Base-by-base conservation (phyloP, 1,139 yeast species). In the Candida neerlandica region DNA sequence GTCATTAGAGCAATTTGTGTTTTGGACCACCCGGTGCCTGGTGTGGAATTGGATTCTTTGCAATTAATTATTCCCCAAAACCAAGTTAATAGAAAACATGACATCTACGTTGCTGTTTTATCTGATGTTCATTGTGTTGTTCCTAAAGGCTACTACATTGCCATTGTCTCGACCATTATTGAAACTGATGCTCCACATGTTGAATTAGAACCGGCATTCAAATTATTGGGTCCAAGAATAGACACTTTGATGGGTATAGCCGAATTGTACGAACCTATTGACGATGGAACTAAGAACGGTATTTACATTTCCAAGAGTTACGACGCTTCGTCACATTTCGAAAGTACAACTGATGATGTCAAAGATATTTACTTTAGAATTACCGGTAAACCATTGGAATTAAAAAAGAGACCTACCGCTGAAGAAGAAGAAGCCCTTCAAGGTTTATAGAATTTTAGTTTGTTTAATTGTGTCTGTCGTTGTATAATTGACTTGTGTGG, bases 231-330 rank as follows among this genome's bases (percentile, higher is more conserved):
- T 11, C 74, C 83, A 38, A 71, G 82, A 54, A 70, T 86, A 42
- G 97, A 92, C 65, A 88, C 92, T n/a, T 84, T 94, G 63, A 91
- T 92, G 96, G 97, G 98, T 12, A 85, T 94, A 62, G 90, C 96
- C 18, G 97, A 94, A 58, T 66, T 94, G 49, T 91, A 87, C 60
- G 97, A 89, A 69, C 99, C 99, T 18, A 66, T 75, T 30, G 85
- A 81, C 44, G 96, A 90, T 63, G 99, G 99, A 12, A 75, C 86
- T 30, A 75, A 80, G 56, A 92, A 87, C 66, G 85, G 88, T 52
- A 84, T 94, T 49, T 95, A 71, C 71, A 78, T 94, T 52, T 90
- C 97, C 46, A 88, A 81, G 73, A 87, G 96, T 53, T 94, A 92
- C 67, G 99, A 94, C 67, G 88, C 99, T 1, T 80, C 96, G 10